Evolutionary conservation across 805 yeast genomes (phyloP), one percentile per base, ranked within the genome.

Genomic region (Monosporozyma unispora): DNA sequence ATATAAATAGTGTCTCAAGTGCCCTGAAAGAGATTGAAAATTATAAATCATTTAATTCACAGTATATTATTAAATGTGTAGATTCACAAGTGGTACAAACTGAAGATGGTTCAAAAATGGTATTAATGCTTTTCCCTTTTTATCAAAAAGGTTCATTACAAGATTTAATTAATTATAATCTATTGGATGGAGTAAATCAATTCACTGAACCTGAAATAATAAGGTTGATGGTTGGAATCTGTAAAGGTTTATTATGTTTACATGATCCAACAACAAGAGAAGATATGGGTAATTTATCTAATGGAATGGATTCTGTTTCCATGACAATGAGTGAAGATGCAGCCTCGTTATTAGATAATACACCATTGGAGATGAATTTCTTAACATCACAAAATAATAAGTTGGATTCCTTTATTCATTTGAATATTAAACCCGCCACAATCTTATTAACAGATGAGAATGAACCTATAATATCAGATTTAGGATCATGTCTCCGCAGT

Each of bases 361-460:
- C 53, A 3, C 58, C 54, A 12, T 38, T 52, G 9, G 53, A 51
- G 11, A 54, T 46, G 45, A 35, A 35, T 22, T 16, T 44, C 4
- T 12, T 39, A 7, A 16, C 47, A 5, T 25, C 46, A 3, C 37
- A 51, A 12, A 38, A 25, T 44, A 16, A 25, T 21, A 39, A 41
- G 12, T 14, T n/a, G 19, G 38, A 47, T 10, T 45, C 59, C 23
- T 88, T 77, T 63, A 91, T 96, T 0, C 97, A 90, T 64, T 69
- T 89, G 50, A 96, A 90, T 63, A 69, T 90, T 49, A 90, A 87
- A 61, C 96, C 97, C 0, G 95, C 93, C 2, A 90, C 87, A 61
- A 78, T 89, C 16, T 83, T 90, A 90, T 68, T 89, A 4, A 75
- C 86, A 0, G 76, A 80, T 42, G 84, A 81, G 52, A 88, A 87